Evolutionary conservation across 2,329 filamentous ascomycete species (phyloP).

Genomic region (Cordyceps pruinosa): DNA sequence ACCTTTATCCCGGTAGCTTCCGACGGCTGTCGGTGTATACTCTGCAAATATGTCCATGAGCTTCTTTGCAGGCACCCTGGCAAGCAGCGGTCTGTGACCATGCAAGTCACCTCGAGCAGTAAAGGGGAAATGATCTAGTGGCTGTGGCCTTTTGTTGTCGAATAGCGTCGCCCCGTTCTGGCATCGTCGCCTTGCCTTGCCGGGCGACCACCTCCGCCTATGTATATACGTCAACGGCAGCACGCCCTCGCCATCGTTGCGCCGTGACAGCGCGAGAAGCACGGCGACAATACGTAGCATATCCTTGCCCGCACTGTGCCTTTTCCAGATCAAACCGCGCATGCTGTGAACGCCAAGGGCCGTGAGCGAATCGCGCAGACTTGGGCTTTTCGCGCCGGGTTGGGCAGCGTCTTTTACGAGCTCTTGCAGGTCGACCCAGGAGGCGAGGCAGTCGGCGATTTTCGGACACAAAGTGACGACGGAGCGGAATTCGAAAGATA

Average conservation of each 20-base stretch:
- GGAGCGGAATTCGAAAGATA: constrained; percentile 1
- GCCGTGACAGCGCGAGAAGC: not conserved
- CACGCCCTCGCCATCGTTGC: not conserved
- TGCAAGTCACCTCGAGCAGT: not conserved
- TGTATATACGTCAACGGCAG: not conserved
- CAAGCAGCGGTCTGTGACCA: not conserved
- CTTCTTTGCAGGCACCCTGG: not conserved
- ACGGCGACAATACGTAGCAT: not conserved
- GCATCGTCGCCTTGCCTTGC: not conserved
- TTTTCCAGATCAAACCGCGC: not conserved
- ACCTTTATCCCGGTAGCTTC: not conserved
- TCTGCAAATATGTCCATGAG: not conserved
- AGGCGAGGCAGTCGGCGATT: not conserved
- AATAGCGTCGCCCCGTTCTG: not conserved
- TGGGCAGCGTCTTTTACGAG: not conserved
- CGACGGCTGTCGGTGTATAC: not conserved
- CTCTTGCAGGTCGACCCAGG: constrained; percentile 5
- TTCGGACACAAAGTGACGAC: not conserved
- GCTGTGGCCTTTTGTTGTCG: not conserved
- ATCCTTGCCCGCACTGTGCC: constrained; percentile 5
- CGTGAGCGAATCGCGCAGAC: constrained; percentile 2
- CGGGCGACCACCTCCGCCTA: not conserved
- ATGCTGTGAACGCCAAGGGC: not conserved
- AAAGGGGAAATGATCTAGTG: not conserved
- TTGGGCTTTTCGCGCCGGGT: not conserved